These are phyloP conservation scores for Hibiscus mutabilis DNA, from an alignment of 345 rosid genomes.

Conservation along the genomic window DNA sequence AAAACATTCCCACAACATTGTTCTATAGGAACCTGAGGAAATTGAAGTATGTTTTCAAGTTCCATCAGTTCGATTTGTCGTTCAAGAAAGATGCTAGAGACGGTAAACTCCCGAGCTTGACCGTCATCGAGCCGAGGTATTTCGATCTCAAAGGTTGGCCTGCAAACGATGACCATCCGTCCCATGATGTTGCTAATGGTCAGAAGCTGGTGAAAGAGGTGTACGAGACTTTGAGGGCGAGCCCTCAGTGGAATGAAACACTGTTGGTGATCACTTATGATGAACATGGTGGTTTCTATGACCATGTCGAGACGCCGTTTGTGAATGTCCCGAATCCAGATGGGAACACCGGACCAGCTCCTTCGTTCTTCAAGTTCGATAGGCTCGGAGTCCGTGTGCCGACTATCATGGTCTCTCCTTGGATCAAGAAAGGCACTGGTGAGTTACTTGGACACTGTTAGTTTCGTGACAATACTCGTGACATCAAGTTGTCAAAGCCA, in stretches of 20 bases:
- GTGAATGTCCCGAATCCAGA: conserved; percentile 76
- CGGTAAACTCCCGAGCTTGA: conserved; percentile 68
- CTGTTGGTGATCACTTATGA: conserved; percentile 78
- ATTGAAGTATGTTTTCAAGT: conserved; percentile 62
- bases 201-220: conserved; percentile 82
- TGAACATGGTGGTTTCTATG: conserved; percentile 94
- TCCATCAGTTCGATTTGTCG: conserved; percentile 51
- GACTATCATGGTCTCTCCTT: conserved; percentile 87
- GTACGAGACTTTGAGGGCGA: conserved; percentile 70
- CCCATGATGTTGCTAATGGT: conserved; percentile 86
- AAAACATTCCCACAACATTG: conserved; percentile 69
- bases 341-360: conserved; percentile 89
- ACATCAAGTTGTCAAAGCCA: background rate
- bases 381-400: conserved; percentile 93
- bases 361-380: conserved; percentile 84
- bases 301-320: conserved; percentile 84
- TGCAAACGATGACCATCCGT: conserved; percentile 91
- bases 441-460: background rate
- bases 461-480: too few species aligned
- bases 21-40: conserved; percentile 85
- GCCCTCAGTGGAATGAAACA: conserved; percentile 97
- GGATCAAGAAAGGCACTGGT: conserved; percentile 40
- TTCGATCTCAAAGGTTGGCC: conserved; percentile 64
- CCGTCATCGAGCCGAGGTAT: conserved; percentile 85
- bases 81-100: conserved; percentile 66